Evolutionary conservation across 2,329 filamentous ascomycete species (phyloP), one percentile per base, ranked within the genome.

Genomic region (Lachnellula cervina): DNA sequence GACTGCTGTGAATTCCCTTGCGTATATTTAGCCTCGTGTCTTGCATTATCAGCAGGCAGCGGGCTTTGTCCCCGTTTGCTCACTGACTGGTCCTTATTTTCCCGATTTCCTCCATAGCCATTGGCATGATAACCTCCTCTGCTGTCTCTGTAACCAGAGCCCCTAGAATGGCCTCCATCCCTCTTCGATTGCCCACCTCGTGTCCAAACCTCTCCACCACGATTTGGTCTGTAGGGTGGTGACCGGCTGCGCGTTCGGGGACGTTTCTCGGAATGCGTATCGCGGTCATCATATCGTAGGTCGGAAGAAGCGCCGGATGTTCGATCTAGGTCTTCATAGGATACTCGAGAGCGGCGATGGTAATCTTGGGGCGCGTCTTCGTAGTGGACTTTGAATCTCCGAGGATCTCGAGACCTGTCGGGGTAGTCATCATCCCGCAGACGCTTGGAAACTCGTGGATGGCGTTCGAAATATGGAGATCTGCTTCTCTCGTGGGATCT

Each of bases 1-100:
- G 72, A 73, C 71, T 76, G 72, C 66, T 74, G 73, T 72, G 79
- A 76, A 76, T 77, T 77, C 74, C 79, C 80, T 81, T 82, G 76
- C 73, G 75, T 76, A 80, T 74, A 77, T 84, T 89, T 87, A 88
- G 84, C 78, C 77, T 86, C 76, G 75, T 79, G 71, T 80, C 76
- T 84, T 72, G 75, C 73, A 75, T 75, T 71, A 75, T 74, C 79
- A 79, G 78, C 79, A 76, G 74, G 76, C 74, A 80, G 76, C 76
- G 76, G 77, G 76, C 78, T 76, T 72, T 78, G 76, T 74, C 77
- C 80, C 77, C 80, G 80, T 76, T 82, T 84, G 77, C 80, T 84
- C 79, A 80, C 79, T 78, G 77, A 80, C 74, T 80, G 76, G 75
- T 82, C 79, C 74, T 74, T 76, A 71, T 70, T 73, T 69, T 76